A percentile compares a stretch with the other conserved stretches of the same genome.
These are phyloP conservation scores for Capsella bursapastoris DNA, from an alignment of 345 rosid genomes.

Conservation along the genomic window DNA sequence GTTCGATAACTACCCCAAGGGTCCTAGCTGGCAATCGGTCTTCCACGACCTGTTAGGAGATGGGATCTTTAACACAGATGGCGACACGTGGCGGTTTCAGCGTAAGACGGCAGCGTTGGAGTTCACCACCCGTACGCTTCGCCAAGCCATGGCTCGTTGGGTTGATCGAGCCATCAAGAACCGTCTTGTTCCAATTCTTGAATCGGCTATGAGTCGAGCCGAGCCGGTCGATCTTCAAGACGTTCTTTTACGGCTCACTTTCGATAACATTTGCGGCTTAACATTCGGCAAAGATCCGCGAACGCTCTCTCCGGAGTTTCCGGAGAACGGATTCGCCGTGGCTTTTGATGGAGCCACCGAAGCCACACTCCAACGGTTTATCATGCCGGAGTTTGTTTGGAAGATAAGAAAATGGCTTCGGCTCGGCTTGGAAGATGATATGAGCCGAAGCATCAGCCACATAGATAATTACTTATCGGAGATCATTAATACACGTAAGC, in stretches of 20 bases:
- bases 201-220: conserved; percentile 50
- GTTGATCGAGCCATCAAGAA: conserved; percentile 69
- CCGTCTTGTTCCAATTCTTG: conserved; percentile 68
- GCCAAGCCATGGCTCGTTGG: conserved; percentile 87
- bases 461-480: conserved; percentile 61
- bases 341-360: conserved; percentile 84
- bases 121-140: conserved; percentile 72
- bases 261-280: conserved; percentile 83
- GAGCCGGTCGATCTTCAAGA: conserved; percentile 74
- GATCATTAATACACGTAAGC: conserved; percentile 64
- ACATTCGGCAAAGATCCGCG: conserved; percentile 76
- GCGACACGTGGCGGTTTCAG: conserved; percentile 79
- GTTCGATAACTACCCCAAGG: conserved; percentile 78
- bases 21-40: conserved; percentile 77
- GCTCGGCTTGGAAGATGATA: conserved; percentile 65
- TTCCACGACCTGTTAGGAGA: conserved; percentile 77
- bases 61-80: conserved; percentile 79
- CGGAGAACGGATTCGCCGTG: conserved; percentile 61
- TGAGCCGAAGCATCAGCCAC: conserved; percentile 63
- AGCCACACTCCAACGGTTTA: conserved; percentile 69
- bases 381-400: conserved; percentile 70
- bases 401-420: conserved; percentile 64
- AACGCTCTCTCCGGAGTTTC: conserved; percentile 59
- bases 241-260: conserved; percentile 69
- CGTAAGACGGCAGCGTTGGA: conserved; percentile 89